Evolutionary conservation across 768 basidiomycete genomes (phyloP).

Genomic region (Rickenella mellea): DNA sequence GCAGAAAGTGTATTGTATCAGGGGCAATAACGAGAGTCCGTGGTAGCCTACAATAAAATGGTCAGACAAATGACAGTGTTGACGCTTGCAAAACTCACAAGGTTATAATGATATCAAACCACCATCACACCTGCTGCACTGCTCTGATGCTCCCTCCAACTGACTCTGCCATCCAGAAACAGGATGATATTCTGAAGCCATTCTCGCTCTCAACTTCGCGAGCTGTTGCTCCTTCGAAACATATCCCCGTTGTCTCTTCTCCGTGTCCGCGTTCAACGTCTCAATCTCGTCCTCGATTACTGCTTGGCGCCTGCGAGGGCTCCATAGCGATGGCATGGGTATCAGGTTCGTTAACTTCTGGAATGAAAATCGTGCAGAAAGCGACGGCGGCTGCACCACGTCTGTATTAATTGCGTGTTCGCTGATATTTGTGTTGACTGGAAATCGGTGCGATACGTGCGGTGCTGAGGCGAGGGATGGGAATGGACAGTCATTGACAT

Average conservation of each 20-base stretch:
- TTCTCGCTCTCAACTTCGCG: constrained; percentile 46
- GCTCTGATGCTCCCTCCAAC: too few species aligned
- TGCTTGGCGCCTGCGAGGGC: constrained; percentile 12
- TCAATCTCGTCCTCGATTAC: constrained; percentile 11
- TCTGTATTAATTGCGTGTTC: too few species aligned
- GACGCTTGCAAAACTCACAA: neutral
- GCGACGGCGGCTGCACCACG: too few species aligned
- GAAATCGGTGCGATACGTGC: constrained; percentile 37
- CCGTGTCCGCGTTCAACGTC: constrained; percentile 9
- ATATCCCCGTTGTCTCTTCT: constrained; percentile 24
- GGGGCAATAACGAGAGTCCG: neutral
- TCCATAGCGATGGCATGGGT: constrained; percentile 27
- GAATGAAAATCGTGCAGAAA: constrained; percentile 48
- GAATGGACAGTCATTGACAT: constrained; percentile 14
- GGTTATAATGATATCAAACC: neutral
- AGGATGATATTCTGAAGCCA: constrained; percentile 28
- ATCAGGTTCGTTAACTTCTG: constrained; percentile 54
- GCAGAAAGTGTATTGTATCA: too few species aligned
- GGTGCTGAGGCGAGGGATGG: constrained; percentile 22
- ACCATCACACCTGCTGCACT: neutral
- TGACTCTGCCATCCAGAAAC: too few species aligned
- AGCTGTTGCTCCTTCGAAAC: constrained; percentile 62
- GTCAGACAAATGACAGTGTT: neutral
- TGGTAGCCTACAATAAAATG: neutral
- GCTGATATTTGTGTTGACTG: too few species aligned